Conservation (phyloP, 1,284 basidiomycete species). For the Ustilago tritici region DNA sequence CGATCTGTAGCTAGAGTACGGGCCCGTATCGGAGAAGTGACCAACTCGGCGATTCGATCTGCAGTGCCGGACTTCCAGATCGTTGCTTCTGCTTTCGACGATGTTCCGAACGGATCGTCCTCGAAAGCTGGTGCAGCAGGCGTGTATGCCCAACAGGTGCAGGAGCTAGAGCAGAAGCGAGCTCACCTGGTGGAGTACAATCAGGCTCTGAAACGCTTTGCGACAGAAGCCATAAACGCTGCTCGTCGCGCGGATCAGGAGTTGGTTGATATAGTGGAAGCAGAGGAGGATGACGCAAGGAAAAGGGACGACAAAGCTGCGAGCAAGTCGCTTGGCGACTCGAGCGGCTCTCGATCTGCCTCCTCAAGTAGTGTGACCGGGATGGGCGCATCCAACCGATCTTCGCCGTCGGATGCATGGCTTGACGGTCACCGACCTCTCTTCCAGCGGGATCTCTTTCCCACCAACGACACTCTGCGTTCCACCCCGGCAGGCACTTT, state of each 20-base stretch:
- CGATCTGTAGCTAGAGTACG: slow-evolving; percentile 46
- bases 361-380: slow-evolving; percentile 22
- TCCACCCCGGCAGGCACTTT: slow-evolving; percentile 29
- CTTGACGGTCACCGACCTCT: slow-evolving; percentile 40
- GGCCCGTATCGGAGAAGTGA: slow-evolving; percentile 51
- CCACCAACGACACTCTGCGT: slow-evolving; percentile 37
- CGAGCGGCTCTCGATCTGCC: slow-evolving; percentile 18
- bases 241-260: slow-evolving; percentile 40
- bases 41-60: slow-evolving; percentile 49
- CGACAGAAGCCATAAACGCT: slow-evolving; percentile 54
- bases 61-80: slow-evolving; percentile 55
- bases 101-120: slow-evolving; percentile 17
- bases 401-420: slow-evolving; percentile 29
- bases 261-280: slow-evolving; percentile 43
- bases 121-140: slow-evolving; percentile 19
- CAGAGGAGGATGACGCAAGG: slow-evolving; percentile 40
- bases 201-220: slow-evolving; percentile 48
- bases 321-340: slow-evolving; percentile 14
- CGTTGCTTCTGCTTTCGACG: slow-evolving; percentile 42
- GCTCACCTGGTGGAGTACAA: slow-evolving; percentile 51
- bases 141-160: slow-evolving; percentile 44
- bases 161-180: slow-evolving; percentile 53
- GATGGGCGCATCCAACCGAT: slow-evolving; percentile 7
- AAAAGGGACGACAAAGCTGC: slow-evolving; percentile 16
- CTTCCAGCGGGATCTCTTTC: slow-evolving; percentile 55